Percentiles rank a stretch among this genome's conserved stretches.
Evolutionary conservation across 2,329 filamentous ascomycete species (phyloP).

Genomic region (Venturia aucupariae): DNA sequence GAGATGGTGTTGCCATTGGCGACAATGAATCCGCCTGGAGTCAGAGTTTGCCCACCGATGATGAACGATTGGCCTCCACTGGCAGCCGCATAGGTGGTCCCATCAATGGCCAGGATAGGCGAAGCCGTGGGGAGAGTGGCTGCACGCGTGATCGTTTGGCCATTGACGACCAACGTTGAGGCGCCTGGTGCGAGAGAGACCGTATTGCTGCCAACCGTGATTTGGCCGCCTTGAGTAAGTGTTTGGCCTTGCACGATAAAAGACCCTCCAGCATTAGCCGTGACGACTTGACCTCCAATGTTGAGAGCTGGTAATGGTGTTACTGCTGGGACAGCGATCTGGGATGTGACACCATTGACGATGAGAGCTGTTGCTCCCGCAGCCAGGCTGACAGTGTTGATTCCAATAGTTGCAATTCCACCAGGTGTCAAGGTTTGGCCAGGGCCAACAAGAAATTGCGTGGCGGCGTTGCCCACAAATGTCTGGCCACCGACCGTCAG

Average conservation of each 20-base stretch:
- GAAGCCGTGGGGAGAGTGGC: conserved; percentile 19
- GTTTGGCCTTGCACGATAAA: conserved; percentile 14
- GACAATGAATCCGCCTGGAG: conserved; percentile 27
- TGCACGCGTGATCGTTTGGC: conserved; percentile 16
- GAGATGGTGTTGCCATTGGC: conserved; percentile 27
- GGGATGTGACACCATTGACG: conserved; percentile 16
- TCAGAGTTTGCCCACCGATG: conserved; percentile 31
- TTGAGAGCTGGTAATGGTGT: conserved; percentile 20
- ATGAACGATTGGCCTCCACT: conserved; percentile 23
- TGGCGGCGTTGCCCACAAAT: conserved; percentile 37
- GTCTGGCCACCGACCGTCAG: conserved; percentile 32
- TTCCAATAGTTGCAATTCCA: conserved; percentile 29
- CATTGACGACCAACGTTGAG: conserved; percentile 11
- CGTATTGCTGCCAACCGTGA: conserved; percentile 14
- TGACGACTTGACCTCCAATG: conserved; percentile 21
- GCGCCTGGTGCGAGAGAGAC: conserved; percentile 9
- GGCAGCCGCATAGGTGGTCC: conserved; percentile 20
- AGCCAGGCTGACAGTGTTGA: conserved; percentile 32
- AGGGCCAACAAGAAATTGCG: conserved; percentile 33
- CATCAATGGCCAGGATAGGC: conserved; percentile 19
- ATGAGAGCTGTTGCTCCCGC: conserved; percentile 31
- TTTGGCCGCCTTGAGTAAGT: conserved; percentile 15
- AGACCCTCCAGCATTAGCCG: conserved; percentile 7
- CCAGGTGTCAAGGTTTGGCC: conserved; percentile 30
- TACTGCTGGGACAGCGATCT: conserved; percentile 17